phyloP scores from a whole-genome alignment of 345 rosid species.

The Dovyalis caffra region DNA sequence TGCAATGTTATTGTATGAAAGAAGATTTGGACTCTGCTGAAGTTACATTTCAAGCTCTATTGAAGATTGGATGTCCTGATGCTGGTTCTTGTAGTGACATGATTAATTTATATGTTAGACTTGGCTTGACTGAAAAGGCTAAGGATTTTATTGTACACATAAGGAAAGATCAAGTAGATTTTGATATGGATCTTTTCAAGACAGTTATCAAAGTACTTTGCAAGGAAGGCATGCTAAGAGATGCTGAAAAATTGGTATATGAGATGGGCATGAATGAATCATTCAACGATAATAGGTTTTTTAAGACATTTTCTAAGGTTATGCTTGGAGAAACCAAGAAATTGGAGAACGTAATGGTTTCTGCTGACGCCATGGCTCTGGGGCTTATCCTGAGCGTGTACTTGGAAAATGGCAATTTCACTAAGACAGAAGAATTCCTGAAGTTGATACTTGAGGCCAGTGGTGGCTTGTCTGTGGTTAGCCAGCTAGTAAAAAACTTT shows the following conservation, averaged over 20 bases:
- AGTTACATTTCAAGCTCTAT: slow-evolving; percentile 61
- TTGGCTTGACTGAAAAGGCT: slow-evolving; percentile 54
- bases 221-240: slow-evolving; percentile 60
- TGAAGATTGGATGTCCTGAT: slow-evolving; percentile 71
- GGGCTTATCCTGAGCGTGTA: slow-evolving; percentile 54
- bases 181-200: slow-evolving; percentile 59
- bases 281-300: slow-evolving; percentile 46
- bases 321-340: slow-evolving; percentile 29
- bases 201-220: slow-evolving; percentile 53
- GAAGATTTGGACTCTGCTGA: slow-evolving; percentile 71
- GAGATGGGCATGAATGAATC: slow-evolving; percentile 43
- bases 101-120: slow-evolving; percentile 57
- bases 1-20: slow-evolving; percentile 70
- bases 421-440: slow-evolving; percentile 43
- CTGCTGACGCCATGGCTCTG: slow-evolving; percentile 49
- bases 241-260: slow-evolving; percentile 43
- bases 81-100: slow-evolving; percentile 74
- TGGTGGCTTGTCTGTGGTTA: slow-evolving; percentile 46
- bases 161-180: slow-evolving; percentile 45
- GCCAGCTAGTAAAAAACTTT: slow-evolving; percentile 49
- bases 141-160: slow-evolving; percentile 55
- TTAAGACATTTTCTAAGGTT: slow-evolving; percentile 49
- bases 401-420: slow-evolving; percentile 32
- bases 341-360: slow-evolving; percentile 22
- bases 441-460: slow-evolving; percentile 47